A percentile compares a stretch with the other conserved stretches of the same genome.
Conservation (phyloP, 306 rosid species). For the Mimosa bimucronata region DNA sequence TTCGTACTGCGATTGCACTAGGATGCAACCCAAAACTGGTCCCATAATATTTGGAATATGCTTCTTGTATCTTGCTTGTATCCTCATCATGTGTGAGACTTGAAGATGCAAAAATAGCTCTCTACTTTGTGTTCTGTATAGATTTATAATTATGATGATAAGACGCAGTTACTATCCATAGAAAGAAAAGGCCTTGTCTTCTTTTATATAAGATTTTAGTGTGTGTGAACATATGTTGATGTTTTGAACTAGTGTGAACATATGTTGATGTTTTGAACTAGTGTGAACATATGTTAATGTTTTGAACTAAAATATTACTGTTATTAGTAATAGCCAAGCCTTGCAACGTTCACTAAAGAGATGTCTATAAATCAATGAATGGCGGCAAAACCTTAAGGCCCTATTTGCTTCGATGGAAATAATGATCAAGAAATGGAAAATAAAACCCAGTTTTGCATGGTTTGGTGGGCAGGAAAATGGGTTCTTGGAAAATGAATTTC, state of each 20-base stretch:
- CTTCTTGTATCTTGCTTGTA: constrained; percentile 46
- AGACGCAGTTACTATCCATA: constrained; percentile 13
- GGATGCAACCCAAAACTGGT: constrained; percentile 41
- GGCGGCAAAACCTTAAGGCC: too few species aligned
- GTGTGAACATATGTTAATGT: too few species aligned
- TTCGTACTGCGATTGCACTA: constrained; percentile 43
- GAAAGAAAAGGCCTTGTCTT: not conserved
- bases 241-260: not conserved
- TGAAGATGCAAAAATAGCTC: constrained; percentile 19
- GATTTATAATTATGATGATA: constrained; percentile 18
- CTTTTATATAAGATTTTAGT: not conserved
- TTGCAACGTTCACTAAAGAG: not conserved
- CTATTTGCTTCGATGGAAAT: too few species aligned
- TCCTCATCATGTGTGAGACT: constrained; percentile 24
- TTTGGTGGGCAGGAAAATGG: too few species aligned
- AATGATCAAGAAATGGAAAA: too few species aligned
- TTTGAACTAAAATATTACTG: not conserved
- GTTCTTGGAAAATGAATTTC: too few species aligned
- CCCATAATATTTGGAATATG: constrained; percentile 39
- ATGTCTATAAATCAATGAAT: too few species aligned
- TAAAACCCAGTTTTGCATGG: too few species aligned
- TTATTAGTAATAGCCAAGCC: not conserved
- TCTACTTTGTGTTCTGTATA: constrained; percentile 23
- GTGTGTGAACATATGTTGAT: not conserved
- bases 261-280: not conserved